Percentiles rank a stretch among this genome's conserved stretches.
Conservation (phyloP, 371 early-diverging fungal species). For the Apophysomyces ossiformis region DNA sequence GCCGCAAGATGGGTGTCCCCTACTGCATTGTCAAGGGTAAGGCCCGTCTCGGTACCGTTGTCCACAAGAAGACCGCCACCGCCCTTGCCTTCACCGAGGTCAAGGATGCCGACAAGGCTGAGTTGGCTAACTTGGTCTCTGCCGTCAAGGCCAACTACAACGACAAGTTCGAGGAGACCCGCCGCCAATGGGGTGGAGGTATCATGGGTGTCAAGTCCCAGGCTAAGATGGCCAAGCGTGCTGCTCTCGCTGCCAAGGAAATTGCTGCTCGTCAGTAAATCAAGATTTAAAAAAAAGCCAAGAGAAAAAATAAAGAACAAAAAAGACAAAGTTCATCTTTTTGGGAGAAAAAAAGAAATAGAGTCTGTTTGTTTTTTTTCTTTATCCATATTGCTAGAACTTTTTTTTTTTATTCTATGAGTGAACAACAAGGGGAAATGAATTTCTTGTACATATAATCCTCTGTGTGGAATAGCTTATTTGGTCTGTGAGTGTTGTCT, state of each 20-base stretch:
- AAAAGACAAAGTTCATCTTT: neutral
- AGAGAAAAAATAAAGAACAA: no score
- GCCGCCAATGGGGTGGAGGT: slow-evolving; percentile 97
- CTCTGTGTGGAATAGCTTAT: no score
- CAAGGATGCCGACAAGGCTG: slow-evolving; percentile 94
- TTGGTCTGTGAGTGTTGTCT: no score
- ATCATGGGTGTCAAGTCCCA: slow-evolving; percentile 94
- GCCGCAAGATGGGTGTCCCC: slow-evolving; percentile 99
- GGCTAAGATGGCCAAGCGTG: slow-evolving; percentile 82
- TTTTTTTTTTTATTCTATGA: no score
- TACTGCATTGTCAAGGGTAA: slow-evolving; percentile 99
- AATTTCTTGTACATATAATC: no score
- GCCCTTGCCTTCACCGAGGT: slow-evolving; percentile 96
- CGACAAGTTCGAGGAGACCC: slow-evolving; percentile 92
- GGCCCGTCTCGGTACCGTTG: slow-evolving; percentile 96
- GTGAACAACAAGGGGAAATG: no score
- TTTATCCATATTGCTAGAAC: no score
- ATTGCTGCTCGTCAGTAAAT: slow-evolving; percentile 58
- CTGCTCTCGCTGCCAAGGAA: slow-evolving; percentile 72
- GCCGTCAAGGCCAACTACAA: slow-evolving; percentile 93
- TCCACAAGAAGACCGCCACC: slow-evolving; percentile 99
- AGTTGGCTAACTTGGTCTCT: slow-evolving; percentile 86
- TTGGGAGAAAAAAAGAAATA: no score
- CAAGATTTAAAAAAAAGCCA: neutral
- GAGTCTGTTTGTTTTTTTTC: no score